Evolutionary conservation across 2,329 filamentous ascomycete species (phyloP).

Genomic region (Aspergillus sp.): DNA sequence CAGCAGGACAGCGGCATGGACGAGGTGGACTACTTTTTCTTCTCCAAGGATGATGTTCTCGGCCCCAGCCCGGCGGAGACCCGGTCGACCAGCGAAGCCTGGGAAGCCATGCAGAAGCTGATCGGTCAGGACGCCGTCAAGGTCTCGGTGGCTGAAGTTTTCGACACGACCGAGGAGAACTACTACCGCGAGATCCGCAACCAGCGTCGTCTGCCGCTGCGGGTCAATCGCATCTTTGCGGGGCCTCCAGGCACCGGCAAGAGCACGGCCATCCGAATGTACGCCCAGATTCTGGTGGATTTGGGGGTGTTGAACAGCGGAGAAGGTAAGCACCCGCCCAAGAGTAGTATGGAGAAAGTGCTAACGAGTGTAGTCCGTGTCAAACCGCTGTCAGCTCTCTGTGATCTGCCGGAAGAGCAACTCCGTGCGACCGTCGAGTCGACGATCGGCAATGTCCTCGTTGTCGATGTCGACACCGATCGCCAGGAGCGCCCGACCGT

Average conservation of each 20-base stretch:
- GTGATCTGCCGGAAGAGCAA: constrained; percentile 6
- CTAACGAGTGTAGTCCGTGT: constrained; percentile 10
- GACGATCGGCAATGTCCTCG: constrained; percentile 16
- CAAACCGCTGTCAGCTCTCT: constrained; percentile 11
- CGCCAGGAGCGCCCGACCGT: constrained; percentile 2
- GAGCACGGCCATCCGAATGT: constrained; percentile 24
- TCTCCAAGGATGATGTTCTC: constrained; percentile 24
- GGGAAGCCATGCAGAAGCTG: constrained; percentile 19
- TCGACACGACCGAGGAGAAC: constrained; percentile 21
- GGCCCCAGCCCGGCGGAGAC: constrained; percentile 19
- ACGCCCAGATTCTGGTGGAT: constrained; percentile 23
- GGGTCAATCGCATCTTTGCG: constrained; percentile 23
- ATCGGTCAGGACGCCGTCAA: constrained; percentile 23
- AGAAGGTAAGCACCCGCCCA: constrained; percentile 12
- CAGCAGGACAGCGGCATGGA: constrained; percentile 19
- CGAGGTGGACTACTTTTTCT: constrained; percentile 24
- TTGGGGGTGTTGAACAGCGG: constrained; percentile 18
- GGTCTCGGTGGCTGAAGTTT: constrained; percentile 17
- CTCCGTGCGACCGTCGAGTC: constrained; percentile 10
- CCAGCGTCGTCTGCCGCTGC: constrained; percentile 18
- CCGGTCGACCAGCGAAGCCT: constrained; percentile 18
- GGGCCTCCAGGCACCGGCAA: constrained; percentile 26
- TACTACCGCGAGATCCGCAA: constrained; percentile 23
- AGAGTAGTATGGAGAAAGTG: not conserved
- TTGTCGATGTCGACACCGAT: constrained; percentile 21